A percentile compares a stretch with the other conserved stretches of the same genome.
These are phyloP conservation scores for Pseudocercospora fijiensis DNA, from an alignment of 2,329 filamentous ascomycete genomes.

Conservation along the genomic window DNA sequence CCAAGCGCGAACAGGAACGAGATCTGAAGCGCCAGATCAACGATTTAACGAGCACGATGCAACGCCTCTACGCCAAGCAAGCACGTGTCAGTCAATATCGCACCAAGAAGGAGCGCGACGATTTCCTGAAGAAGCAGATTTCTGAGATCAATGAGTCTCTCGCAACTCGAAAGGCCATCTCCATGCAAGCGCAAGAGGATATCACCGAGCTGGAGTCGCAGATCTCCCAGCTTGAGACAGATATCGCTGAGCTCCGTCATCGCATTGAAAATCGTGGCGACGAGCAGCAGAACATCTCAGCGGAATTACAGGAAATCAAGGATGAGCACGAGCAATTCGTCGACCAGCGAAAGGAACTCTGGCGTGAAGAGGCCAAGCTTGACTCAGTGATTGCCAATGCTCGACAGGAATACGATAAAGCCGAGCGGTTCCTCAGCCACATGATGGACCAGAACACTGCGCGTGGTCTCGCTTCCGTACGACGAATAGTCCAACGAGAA, in stretches of 20 bases:
- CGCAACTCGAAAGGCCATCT: constrained; percentile 77
- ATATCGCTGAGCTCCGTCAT: constrained; percentile 68
- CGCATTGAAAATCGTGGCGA: constrained; percentile 77
- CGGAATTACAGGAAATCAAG: constrained; percentile 73
- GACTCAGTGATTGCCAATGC: constrained; percentile 74
- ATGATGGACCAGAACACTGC: constrained; percentile 89
- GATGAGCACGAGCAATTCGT: constrained; percentile 75
- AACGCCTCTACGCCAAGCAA: constrained; percentile 87
- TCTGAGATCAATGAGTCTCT: constrained; percentile 74
- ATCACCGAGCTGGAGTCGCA: constrained; percentile 68
- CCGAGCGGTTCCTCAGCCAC: constrained; percentile 74
- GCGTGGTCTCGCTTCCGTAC: constrained; percentile 80
- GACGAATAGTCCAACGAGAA: constrained; percentile 74
- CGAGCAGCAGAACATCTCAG: constrained; percentile 68
- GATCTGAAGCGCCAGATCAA: constrained; percentile 70
- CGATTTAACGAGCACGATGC: constrained; percentile 69
- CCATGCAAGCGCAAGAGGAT: constrained; percentile 80
- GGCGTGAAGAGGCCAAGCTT: constrained; percentile 85
- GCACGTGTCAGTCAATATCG: constrained; percentile 82
- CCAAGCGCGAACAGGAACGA: constrained; percentile 70
- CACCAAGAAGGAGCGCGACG: constrained; percentile 84
- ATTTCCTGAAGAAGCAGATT: constrained; percentile 77
- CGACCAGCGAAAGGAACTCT: constrained; percentile 83
- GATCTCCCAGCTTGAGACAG: constrained; percentile 69
- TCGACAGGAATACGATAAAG: constrained; percentile 71